Conservation (phyloP, 2,329 filamentous ascomycete species). For the Calycina marina region DNA sequence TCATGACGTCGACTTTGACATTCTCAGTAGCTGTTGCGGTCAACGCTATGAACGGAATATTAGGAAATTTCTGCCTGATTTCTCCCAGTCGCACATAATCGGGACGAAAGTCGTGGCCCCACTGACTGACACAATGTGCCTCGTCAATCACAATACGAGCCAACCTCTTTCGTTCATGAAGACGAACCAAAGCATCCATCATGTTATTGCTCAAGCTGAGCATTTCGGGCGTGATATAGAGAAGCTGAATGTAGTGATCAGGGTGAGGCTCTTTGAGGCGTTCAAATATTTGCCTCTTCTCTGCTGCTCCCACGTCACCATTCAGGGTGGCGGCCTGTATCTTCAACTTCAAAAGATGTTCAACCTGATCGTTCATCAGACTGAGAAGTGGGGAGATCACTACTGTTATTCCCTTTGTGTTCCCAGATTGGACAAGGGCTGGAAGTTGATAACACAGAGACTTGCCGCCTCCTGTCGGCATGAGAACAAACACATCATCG, state of each 20-base stretch:
- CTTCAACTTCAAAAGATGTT: slow-evolving; percentile 58
- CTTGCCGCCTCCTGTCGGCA: slow-evolving; percentile 96
- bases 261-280: slow-evolving; percentile 43
- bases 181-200: slow-evolving; percentile 44
- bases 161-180: slow-evolving; percentile 59
- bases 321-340: slow-evolving; percentile 77
- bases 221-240: slow-evolving; percentile 98
- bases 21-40: slow-evolving; percentile 91
- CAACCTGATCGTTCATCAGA: slow-evolving; percentile 93
- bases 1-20: slow-evolving; percentile 81
- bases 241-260: slow-evolving; percentile 65
- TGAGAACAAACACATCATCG: slow-evolving; percentile 85
- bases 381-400: slow-evolving; percentile 92
- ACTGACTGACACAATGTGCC: slow-evolving; percentile 98
- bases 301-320: slow-evolving; percentile 49
- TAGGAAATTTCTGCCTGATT: slow-evolving; percentile 55
- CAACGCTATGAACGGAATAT: slow-evolving; percentile 82
- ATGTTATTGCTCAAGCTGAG: slow-evolving; percentile 66
- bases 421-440: slow-evolving; percentile 66
- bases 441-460: slow-evolving; percentile 94
- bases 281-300: slow-evolving; percentile 55
- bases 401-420: slow-evolving; percentile 73
- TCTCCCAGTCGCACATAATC: slow-evolving; percentile 83
- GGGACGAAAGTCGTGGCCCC: slow-evolving; percentile 95
- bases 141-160: slow-evolving; percentile 94